Evolutionary conservation across 345 rosid genomes (phyloP), one percentile per base, ranked within the genome.

Genomic region (Barbarea vulgaris): DNA sequence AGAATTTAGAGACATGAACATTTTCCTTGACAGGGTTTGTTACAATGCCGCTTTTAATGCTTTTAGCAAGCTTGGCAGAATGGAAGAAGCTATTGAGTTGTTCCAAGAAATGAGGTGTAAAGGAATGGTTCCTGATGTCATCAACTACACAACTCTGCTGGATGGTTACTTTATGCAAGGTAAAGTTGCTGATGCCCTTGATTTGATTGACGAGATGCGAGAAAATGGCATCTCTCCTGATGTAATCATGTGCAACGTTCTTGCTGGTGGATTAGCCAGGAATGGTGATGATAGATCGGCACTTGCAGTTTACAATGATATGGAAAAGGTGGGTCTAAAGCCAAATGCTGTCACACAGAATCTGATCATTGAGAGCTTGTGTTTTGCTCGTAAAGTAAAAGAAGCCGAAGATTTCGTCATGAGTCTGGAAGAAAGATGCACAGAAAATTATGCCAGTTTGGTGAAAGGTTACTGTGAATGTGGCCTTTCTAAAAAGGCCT

Each of bases 121-220:
- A 72, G 41, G 69, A 24, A 72, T 91, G 68, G 79, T 53, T 70
- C 85, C 83, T 19, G 93, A 93, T 79, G 60, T 84, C 28, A 53
- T 85, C 66, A 85, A 88, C 86, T 89, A 91, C 77, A 91, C 90
- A 30, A 89, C 94, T 72, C 57, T 93, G 60, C 81, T 93, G 19
- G 52, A 31, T 70, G 98, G 97, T 39, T 88, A 79, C 67, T 91
- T 85, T 52, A 81, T 81, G 51, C 80, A 76, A 75, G 90, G 85
- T 19, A 72, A 83, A 68, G 15, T 80, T 64, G 12, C 15, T 37
- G 81, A 81, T 41, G 96, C 90, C 21, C 67, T 72, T 70, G 81
- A 81, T 24, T 69, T 91, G 75, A 77, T 88, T n/a, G 36, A 79
- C 14, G 81, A 86, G 68, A 89, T 93, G 96, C 79, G 46, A 66